phyloP scores from a whole-genome alignment of 73 alveolate genomes.

The Paraurostyla sp. region DNA sequence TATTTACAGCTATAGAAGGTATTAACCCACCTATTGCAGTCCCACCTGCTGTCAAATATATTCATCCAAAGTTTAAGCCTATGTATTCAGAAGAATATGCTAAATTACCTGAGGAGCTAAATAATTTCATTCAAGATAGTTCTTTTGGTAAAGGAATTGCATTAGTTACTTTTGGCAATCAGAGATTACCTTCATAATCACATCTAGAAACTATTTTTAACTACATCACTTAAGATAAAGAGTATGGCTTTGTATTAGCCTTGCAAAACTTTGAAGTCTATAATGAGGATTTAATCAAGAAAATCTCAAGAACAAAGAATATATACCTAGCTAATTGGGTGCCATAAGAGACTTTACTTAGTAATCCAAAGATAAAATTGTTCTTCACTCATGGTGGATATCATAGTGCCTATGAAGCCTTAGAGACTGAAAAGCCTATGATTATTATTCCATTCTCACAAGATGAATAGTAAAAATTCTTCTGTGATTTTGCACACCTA shows the following conservation, averaged over 20 bases:
- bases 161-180: slow-evolving; percentile 2
- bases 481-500: slow-evolving; percentile 20
- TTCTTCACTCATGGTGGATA: background rate
- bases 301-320: background rate
- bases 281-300: background rate
- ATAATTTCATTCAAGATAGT: background rate
- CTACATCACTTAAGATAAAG: background rate
- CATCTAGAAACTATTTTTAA: background rate
- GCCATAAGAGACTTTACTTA: background rate
- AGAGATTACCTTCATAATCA: background rate
- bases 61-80: background rate
- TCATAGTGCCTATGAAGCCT: background rate
- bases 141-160: background rate
- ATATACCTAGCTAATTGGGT: background rate
- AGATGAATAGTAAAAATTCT: background rate
- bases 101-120: background rate
- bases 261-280: background rate
- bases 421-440: background rate
- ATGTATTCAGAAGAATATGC: background rate
- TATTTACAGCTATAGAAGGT: slow-evolving; percentile 5
- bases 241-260: background rate
- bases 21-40: slow-evolving; percentile 27
- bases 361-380: background rate
- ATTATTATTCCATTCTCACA: background rate
- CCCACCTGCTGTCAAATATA: slow-evolving; percentile 1